Conservation (phyloP, 345 rosid genomes). For the Salix brachista region DNA sequence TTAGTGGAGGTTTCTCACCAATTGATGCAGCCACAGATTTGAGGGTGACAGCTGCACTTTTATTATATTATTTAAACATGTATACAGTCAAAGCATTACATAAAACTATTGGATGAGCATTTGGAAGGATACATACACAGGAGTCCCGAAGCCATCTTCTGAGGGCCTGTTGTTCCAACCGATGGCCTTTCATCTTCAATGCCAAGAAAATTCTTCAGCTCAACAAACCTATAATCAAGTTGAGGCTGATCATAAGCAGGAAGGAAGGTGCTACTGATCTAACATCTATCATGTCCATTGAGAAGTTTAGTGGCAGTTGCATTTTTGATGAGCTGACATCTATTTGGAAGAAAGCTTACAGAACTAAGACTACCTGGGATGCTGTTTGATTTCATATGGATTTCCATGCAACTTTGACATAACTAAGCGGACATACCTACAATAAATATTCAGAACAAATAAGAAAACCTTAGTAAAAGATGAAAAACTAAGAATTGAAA, state of each 20-base stretch:
- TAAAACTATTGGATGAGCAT: not conserved
- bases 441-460: conserved; percentile 10
- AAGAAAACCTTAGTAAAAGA: not conserved
- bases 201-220: conserved; percentile 70
- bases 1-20: conserved; percentile 71
- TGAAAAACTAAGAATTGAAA: not conserved
- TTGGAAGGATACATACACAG: conserved; percentile 42
- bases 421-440: conserved; percentile 76
- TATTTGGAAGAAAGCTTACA: not conserved
- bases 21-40: conserved; percentile 80
- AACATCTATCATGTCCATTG: not conserved
- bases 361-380: conserved; percentile 59
- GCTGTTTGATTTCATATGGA: conserved; percentile 50
- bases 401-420: conserved; percentile 53
- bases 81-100: not conserved
- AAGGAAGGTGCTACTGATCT: not conserved
- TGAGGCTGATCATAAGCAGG: not conserved
- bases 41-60: conserved; percentile 64
- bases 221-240: conserved; percentile 52
- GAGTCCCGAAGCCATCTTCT: conserved; percentile 80
- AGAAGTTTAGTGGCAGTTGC: not conserved
- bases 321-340: not conserved
- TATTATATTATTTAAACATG: conserved; percentile 3
- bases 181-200: conserved; percentile 74
- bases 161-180: conserved; percentile 50